Evolutionary conservation across 2,329 filamentous ascomycete species (phyloP).

Genomic region (Teratosphaeria zuluensis): DNA sequence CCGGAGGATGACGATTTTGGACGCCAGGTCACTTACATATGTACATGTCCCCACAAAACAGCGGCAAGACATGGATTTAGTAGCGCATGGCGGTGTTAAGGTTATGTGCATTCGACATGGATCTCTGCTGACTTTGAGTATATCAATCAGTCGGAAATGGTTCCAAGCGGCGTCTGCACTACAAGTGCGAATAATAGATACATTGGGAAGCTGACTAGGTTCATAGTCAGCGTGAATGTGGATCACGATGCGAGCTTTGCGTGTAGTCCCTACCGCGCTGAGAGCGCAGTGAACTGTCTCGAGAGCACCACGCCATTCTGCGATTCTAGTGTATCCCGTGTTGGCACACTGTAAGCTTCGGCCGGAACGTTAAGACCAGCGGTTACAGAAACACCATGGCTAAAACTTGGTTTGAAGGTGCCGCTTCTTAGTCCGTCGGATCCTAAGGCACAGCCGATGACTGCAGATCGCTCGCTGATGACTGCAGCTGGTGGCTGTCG

Average conservation of each 20-base stretch:
- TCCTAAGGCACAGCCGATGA: background rate
- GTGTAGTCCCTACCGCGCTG: no score
- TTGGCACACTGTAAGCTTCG: background rate
- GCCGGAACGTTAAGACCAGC: background rate
- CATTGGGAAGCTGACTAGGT: background rate
- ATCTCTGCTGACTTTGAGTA: background rate
- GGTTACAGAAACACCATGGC: background rate
- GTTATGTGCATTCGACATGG: constrained; percentile 2
- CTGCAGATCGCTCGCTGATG: background rate
- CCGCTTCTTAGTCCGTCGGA: background rate
- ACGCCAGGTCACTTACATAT: constrained; percentile 14
- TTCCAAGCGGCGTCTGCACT: background rate
- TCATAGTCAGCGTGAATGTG: no score
- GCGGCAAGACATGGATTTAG: constrained; percentile 6
- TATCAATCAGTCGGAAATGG: background rate
- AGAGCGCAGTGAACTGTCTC: no score
- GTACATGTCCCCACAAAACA: constrained; percentile 11
- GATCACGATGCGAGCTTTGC: no score
- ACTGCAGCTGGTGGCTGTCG: background rate
- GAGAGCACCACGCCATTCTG: no score
- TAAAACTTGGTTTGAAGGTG: background rate
- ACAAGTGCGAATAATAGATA: background rate
- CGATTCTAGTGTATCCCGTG: background rate
- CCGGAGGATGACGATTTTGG: constrained; percentile 9
- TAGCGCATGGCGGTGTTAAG: constrained; percentile 9